Base-by-base conservation (phyloP, 1,284 basidiomycete genomes). In the Neonothopanus nambi region DNA sequence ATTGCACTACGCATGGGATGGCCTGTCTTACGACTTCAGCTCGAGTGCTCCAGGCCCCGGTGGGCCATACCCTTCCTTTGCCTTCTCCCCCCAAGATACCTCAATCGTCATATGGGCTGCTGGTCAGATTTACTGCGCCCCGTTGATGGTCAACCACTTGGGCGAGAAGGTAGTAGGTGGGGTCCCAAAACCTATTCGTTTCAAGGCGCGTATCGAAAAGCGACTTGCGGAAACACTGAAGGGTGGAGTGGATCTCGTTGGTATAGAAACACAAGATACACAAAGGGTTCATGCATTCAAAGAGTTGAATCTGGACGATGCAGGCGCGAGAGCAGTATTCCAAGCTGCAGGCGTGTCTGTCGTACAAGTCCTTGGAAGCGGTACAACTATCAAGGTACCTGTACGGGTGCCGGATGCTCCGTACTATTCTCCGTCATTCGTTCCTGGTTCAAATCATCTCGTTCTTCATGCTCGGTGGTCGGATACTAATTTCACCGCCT, bases 41-140 rank as follows among this genome's bases (percentile, higher is more conserved):
- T 66, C 67, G 4, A 73, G 86, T 44, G 33, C 35, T 30, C 86
- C 80, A 9, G 83, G 86, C 5, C 84, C 86, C 0, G 87, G 87
- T 82, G 85, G 87, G 15, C 86, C 87, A 21, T 89, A 89, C 59
- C 86, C 87, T 0, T 83, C 85, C 1, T 89, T 85, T 61, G 75
- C 85, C 3, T 89, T 88, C 65, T 79, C 82, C 0, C 81, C 84
- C 0, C 67, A 70, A 6, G 82, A 85, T 57, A 73, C 79, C 56
- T 84, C 81, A 0, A 70, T 89, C 52, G 74, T 89, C 57, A 82
- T 89, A 52, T 89, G 86, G 86, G 84, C 87, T 4, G 77, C 81
- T 2, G 86, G 86, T 8, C 79, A 87, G 57, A 85, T 89, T 18
- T 80, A 81, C 61, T 71, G 70, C 15, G 75, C 89, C 3, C 84